phyloP scores from a whole-genome alignment of 345 rosid genomes.

The Populus simonii region DNA sequence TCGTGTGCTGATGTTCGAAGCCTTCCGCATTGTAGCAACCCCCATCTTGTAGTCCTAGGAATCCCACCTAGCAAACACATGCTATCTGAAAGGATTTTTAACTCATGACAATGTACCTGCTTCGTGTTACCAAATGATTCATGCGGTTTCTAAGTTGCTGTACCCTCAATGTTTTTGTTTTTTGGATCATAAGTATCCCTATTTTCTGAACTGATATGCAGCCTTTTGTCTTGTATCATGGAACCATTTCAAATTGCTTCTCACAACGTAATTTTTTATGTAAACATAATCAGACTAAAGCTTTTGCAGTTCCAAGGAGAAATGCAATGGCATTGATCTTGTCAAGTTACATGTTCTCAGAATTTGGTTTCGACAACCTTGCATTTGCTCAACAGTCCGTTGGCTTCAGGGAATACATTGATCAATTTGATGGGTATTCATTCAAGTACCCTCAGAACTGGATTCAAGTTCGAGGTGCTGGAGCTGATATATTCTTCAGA shows the following conservation, averaged over 20 bases:
- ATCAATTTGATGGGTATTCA: slow-evolving; percentile 86
- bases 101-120: not conserved
- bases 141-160: not conserved
- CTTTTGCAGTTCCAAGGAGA: slow-evolving; percentile 82
- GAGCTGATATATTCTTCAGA: slow-evolving; percentile 92
- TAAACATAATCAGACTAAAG: slow-evolving; percentile 55
- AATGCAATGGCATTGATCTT: slow-evolving; percentile 52
- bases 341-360: slow-evolving; percentile 50
- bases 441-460: slow-evolving; percentile 83
- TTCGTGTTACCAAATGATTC: not conserved
- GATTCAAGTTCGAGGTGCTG: slow-evolving; percentile 90
- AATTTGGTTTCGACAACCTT: slow-evolving; percentile 18
- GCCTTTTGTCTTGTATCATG: not conserved
- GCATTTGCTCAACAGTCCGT: slow-evolving; percentile 49
- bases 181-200: not conserved
- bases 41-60: not conserved
- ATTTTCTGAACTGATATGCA: not conserved
- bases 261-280: slow-evolving; percentile 32
- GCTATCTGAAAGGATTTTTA: not conserved
- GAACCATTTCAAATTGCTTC: slow-evolving; percentile 17
- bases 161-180: not conserved
- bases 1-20: not conserved
- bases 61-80: not conserved
- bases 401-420: slow-evolving; percentile 72
- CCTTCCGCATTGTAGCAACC: not conserved